phyloP scores from a whole-genome alignment of 2,329 filamentous ascomycete genomes.

The Calonectria pauciramosa region DNA sequence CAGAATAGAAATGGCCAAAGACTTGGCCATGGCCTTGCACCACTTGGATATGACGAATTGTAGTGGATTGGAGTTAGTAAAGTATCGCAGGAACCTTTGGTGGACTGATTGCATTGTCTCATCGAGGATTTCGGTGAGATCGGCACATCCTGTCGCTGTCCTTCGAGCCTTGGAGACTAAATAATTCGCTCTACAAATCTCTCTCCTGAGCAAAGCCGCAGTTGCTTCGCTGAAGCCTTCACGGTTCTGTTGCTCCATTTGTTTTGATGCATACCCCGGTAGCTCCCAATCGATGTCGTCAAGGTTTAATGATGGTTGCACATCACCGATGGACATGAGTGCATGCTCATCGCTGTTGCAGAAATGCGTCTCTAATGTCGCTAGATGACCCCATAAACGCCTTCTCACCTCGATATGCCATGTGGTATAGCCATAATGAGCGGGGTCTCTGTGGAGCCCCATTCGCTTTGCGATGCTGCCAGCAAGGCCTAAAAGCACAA shows the following conservation, averaged over 20 bases:
- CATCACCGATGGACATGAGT: background rate
- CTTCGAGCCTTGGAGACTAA: background rate
- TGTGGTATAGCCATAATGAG: background rate
- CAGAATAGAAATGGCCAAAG: background rate
- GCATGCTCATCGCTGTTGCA: constrained; percentile 1
- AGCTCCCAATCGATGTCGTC: constrained; percentile 1
- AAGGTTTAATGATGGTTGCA: background rate
- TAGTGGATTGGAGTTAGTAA: background rate
- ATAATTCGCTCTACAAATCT: background rate
- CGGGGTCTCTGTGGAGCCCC: background rate
- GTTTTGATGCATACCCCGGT: background rate
- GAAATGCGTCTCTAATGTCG: background rate
- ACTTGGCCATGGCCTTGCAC: background rate
- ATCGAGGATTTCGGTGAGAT: background rate
- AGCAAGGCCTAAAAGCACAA: background rate
- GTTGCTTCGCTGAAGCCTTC: background rate
- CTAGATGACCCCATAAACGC: background rate
- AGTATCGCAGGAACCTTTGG: background rate
- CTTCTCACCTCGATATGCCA: constrained; percentile 2
- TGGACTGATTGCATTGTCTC: background rate
- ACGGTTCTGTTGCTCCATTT: background rate
- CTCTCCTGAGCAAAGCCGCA: background rate
- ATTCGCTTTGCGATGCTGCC: background rate
- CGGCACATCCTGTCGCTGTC: background rate
- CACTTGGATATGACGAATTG: background rate